Conservation (phyloP, 441 rosid species). For the Aleurites moluccanus region DNA sequence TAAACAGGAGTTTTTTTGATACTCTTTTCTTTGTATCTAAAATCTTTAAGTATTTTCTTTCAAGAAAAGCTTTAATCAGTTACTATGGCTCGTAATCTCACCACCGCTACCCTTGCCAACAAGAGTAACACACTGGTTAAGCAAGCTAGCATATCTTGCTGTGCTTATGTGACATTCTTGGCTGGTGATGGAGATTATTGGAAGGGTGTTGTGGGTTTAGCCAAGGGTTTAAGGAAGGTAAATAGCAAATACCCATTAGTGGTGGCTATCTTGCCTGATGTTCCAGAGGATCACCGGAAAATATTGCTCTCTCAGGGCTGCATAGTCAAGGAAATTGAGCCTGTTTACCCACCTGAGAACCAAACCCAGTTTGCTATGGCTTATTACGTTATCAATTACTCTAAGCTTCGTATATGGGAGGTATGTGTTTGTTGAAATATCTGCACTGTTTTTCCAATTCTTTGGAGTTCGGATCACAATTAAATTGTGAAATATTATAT, state of each 20-base stretch:
- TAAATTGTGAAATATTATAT: too few species aligned
- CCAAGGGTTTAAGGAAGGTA: conserved; percentile 75
- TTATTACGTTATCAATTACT: conserved; percentile 84
- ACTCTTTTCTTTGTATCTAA: neutral
- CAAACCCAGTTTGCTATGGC: conserved; percentile 88
- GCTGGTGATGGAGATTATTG: conserved; percentile 77
- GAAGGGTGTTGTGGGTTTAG: conserved; percentile 85
- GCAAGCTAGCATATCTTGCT: conserved; percentile 31
- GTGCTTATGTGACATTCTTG: conserved; percentile 72
- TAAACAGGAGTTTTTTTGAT: too few species aligned
- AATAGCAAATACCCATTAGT: conserved; percentile 68
- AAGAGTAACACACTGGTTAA: conserved; percentile 13
- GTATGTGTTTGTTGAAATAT: conserved; percentile 26
- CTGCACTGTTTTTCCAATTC: too few species aligned
- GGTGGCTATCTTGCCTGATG: conserved; percentile 77
- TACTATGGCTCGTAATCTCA: conserved; percentile 41
- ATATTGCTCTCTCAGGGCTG: conserved; percentile 68
- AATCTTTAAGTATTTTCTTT: too few species aligned
- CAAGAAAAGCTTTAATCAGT: neutral
- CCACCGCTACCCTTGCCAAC: neutral
- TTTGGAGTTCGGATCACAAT: too few species aligned
- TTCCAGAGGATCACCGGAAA: conserved; percentile 68
- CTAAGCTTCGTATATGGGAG: conserved; percentile 95
- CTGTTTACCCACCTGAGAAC: conserved; percentile 74
- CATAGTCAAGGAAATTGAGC: conserved; percentile 62